Evolutionary conservation across 306 rosid genomes (phyloP), one percentile per base, ranked within the genome.

Genomic region (Clitoria ternatea): DNA sequence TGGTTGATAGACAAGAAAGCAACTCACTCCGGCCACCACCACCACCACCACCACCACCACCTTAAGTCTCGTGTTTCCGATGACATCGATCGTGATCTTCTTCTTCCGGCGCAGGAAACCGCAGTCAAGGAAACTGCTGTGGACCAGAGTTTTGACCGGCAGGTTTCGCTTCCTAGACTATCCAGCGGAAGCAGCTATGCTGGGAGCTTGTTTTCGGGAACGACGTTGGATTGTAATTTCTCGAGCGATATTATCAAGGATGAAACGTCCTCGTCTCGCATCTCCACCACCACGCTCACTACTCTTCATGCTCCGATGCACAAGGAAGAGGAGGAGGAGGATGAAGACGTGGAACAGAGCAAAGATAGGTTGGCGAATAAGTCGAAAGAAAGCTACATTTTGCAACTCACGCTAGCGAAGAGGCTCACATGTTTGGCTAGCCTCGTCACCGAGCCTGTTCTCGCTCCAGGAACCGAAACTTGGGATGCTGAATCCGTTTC

Each of bases 151-250:
- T 88, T 85, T 3, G 96, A 86, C 56, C 85, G 90, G 55, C 87
- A 80, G 69, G 86, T 86, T 14, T 87, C 92, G 7, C 74, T 87
- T 69, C 96, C 87, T 47, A 68, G 96, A 69, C 14, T 89, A 2
- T 89, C 96, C 2, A 89, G 97, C 48, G 88, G 81, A 30, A 91
- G 92, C 48, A 94, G 99, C 83, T 91, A 80, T 43, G 91, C 85
- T 0, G 97, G 96, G 70, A 94, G 99, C 80, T 84, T 94, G 84
- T 94, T 89, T 74, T 92, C 98, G 2, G 97, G 94, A 45, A 83
- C 88, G 44, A 91, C 89, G 47, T 37, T 85, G 55, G 96, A 91
- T 65, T 89, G 84, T 17, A 86, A 79, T 53, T 79, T 87, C 20
- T 87, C 89, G 4, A 61, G 83, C 32, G 89, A 81, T 44, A 76